Base-by-base conservation (phyloP, 2,329 filamentous ascomycete genomes). In the Cephalotrichum gorgonifer region DNA sequence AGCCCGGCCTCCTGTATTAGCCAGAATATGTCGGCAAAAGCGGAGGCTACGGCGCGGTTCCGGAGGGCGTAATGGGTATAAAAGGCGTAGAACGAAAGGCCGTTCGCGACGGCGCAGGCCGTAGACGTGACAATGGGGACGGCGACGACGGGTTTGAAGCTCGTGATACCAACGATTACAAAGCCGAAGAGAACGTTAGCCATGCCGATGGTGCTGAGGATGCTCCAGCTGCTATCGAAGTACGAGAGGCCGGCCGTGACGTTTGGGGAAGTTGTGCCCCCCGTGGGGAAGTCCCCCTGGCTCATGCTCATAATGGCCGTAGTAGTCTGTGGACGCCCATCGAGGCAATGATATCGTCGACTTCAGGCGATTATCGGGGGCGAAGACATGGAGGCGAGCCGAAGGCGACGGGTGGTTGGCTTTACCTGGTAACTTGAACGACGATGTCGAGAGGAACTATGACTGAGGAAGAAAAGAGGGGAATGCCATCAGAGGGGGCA, bases 151-250 rank as follows among this genome's bases (percentile, higher is more conserved):
- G 61, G 62, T 0, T 65, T 64, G 31, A 67, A 60, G n/a, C 57
- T 59, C 7, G 65, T 68, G 50, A 71, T 69, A 8, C 64, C 66
- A 31, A 63, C 55, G 14, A 71, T 60, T 49, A 68, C 56, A 23
- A 64, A 49, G 2, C 67, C 64, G 39, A 70, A 64, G 27, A 71
- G 52, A 25, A 66, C 57, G 50, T 67, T 69, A 20, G 61, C 56
- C n/a, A 68, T 54, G 27, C 70, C 67, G 52, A 72, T 64, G 43
- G 64, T 67, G 56, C 67, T 72, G 49, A 73, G 62, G 27, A 71
- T 69, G 20, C 67, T 62, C 68, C 68, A 71, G 57, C 67, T 66
- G 50, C 65, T 57, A 56, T 71, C 68, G 50, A 64, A 71, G 48
- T 70, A 70, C 4, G 63, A 50, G 3, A 54, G 55, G 42, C 31